Conservation (phyloP, 2,329 filamentous ascomycete genomes). For the Exserohilum rostratum region DNA sequence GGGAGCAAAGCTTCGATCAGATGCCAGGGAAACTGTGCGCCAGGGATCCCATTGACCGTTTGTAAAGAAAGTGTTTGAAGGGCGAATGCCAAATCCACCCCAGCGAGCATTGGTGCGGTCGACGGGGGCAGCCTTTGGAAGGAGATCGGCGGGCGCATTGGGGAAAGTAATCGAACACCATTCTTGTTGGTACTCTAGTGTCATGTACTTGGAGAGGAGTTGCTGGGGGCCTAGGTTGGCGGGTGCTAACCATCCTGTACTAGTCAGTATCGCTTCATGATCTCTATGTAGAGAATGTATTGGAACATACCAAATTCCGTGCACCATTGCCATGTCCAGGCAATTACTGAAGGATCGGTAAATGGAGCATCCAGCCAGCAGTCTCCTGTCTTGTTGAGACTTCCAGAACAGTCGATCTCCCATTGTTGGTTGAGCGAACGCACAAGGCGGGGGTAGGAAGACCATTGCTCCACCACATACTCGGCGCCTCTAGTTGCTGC, state of each 20-base stretch:
- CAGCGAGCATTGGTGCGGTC: constrained; percentile 52
- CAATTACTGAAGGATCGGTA: constrained; percentile 48
- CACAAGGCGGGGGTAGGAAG: constrained; percentile 48
- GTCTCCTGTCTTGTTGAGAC: constrained; percentile 26
- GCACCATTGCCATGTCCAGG: constrained; percentile 61
- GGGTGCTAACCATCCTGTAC: constrained; percentile 53
- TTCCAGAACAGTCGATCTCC: constrained; percentile 50
- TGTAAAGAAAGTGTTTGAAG: constrained; percentile 59
- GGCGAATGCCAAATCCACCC: constrained; percentile 60
- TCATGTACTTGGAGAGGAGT: constrained; percentile 56
- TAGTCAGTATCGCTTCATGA: constrained; percentile 7
- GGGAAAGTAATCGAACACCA: constrained; percentile 50
- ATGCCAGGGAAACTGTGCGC: constrained; percentile 55
- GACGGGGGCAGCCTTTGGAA: constrained; percentile 52
- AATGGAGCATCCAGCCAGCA: constrained; percentile 49
- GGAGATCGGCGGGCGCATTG: constrained; percentile 44
- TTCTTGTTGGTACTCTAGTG: constrained; percentile 52
- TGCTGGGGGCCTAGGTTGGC: constrained; percentile 57
- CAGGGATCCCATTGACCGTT: constrained; percentile 61
- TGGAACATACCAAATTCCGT: constrained; percentile 54
- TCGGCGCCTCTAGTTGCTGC: constrained; percentile 50
- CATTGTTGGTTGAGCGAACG: constrained; percentile 49
- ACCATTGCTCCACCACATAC: constrained; percentile 52
- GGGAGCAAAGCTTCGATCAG: constrained; percentile 51
- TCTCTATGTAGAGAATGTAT: background rate